phyloP scores from a whole-genome alignment of 257 asterid genomes.

The Nicotiana paniculata region DNA sequence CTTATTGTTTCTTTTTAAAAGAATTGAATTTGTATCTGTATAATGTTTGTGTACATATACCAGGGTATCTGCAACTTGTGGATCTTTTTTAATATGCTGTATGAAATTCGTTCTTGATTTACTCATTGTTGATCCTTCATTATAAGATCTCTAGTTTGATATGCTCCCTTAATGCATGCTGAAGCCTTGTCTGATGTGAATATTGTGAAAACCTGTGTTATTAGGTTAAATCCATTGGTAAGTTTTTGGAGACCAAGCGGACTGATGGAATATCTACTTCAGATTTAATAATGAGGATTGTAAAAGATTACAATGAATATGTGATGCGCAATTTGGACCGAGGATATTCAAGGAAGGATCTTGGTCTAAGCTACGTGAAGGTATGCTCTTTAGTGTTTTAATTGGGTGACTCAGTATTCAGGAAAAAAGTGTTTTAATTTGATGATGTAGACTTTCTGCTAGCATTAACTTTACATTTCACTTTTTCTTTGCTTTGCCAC shows the following conservation, averaged over 20 bases:
- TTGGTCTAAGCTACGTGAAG: constrained; percentile 62
- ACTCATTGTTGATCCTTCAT: background rate
- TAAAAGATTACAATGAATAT: constrained; percentile 61
- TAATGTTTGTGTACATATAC: background rate
- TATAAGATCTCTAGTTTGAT: background rate
- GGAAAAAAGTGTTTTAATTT: background rate
- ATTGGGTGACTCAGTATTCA: background rate
- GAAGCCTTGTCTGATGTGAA: background rate
- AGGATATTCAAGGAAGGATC: constrained; percentile 66
- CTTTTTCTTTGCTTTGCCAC: background rate
- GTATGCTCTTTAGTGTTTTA: constrained; percentile 12
- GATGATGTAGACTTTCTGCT: background rate
- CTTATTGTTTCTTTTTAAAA: background rate
- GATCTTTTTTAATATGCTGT: background rate
- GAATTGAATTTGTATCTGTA: background rate
- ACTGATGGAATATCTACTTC: constrained; percentile 66
- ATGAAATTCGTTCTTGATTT: background rate
- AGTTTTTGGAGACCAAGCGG: constrained; percentile 54
- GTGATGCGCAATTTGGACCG: constrained; percentile 71
- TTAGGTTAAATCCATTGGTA: constrained; percentile 54
- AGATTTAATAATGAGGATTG: constrained; percentile 57
- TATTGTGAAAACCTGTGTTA: constrained; percentile 5
- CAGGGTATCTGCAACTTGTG: background rate
- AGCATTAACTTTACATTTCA: background rate
- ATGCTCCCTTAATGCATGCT: background rate